These are phyloP conservation scores for Taphrina wiesneri DNA, from an alignment of 1,139 yeast species.

Conservation along the genomic window DNA sequence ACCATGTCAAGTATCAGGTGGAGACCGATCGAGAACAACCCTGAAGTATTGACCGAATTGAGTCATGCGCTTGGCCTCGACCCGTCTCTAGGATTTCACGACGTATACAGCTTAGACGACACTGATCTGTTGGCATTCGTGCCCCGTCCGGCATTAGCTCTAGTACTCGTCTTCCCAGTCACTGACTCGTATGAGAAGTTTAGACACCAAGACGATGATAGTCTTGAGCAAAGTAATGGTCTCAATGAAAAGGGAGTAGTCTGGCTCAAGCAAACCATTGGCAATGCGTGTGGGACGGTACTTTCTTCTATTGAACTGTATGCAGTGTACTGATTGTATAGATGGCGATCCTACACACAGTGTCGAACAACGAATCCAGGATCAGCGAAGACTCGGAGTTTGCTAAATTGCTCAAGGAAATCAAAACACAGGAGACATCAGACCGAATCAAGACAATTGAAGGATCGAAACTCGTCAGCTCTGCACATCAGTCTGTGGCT, in stretches of 20 bases:
- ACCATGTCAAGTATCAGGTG: constrained; percentile 9
- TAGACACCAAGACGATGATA: constrained; percentile 48
- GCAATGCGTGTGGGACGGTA: constrained; percentile 86
- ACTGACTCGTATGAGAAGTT: constrained; percentile 61
- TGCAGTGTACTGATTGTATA: not conserved
- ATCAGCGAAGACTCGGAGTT: constrained; percentile 45
- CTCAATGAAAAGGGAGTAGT: constrained; percentile 40
- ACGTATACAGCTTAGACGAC: constrained; percentile 80
- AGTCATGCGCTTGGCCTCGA: constrained; percentile 69
- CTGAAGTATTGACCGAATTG: constrained; percentile 74
- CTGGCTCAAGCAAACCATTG: constrained; percentile 84
- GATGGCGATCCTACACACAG: constrained; percentile 77
- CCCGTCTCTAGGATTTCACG: constrained; percentile 64
- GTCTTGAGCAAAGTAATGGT: constrained; percentile 42
- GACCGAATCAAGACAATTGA: constrained; percentile 56
- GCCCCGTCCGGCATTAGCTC: constrained; percentile 77
- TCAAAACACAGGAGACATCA: constrained; percentile 44
- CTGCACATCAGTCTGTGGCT: constrained; percentile 62
- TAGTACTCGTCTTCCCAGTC: constrained; percentile 78
- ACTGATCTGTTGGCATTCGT: constrained; percentile 73
- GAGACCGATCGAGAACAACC: constrained; percentile 89
- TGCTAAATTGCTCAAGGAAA: constrained; percentile 43
- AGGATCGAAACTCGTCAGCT: constrained; percentile 51
- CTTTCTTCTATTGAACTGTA: not conserved
- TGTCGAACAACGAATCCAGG: constrained; percentile 59